Base-by-base conservation (phyloP, 805 yeast species). In the Teunomyces kruisii region DNA sequence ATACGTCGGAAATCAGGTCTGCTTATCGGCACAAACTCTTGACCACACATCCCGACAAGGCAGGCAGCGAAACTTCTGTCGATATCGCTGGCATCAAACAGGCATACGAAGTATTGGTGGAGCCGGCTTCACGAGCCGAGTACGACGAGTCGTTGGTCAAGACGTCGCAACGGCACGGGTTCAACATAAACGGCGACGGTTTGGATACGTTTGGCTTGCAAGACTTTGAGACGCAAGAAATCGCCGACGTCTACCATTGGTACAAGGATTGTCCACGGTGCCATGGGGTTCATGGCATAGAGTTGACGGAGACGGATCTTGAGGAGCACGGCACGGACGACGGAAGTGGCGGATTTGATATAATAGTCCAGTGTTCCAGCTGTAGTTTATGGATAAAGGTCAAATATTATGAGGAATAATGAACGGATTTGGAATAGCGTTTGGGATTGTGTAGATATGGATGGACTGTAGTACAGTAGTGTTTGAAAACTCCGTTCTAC, bases 321-420 rank as follows among this genome's bases (percentile, higher is more conserved):
- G 81, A 67, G 13, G 68, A 73, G 4, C 73, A 72, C 44, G 84
- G 81, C 0, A 72, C 77, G 0, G 74, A 72, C 0, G 75, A 72
- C 29, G 83, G 80, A 12, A 76, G 65, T 13, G 75, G 83, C 0
- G 69, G 69, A 12, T 84, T 72, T 51, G 86, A 84, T 50, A 75
- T 91, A 1, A 72, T 88, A 16, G 80, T 88, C 0, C 96, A 91
- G 56, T 92, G 98, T 60, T 59, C 68, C 9, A 82, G 86, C 27
- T 92, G 98, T 62, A 87, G 96, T 60, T 60, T 90, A 26, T 92
- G 97, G 96, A 64, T 92, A 19, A 80, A 81, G 41, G 90, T 92
- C 1, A 75, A 73, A 51, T 88, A 84, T 56, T 80, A 72, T 52
- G 90, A 81, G 51, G 69, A 53, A 19, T 62, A 58, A 6, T 62